phyloP scores from a whole-genome alignment of 2,329 filamentous ascomycete species.

The Arthroderma sp. region DNA sequence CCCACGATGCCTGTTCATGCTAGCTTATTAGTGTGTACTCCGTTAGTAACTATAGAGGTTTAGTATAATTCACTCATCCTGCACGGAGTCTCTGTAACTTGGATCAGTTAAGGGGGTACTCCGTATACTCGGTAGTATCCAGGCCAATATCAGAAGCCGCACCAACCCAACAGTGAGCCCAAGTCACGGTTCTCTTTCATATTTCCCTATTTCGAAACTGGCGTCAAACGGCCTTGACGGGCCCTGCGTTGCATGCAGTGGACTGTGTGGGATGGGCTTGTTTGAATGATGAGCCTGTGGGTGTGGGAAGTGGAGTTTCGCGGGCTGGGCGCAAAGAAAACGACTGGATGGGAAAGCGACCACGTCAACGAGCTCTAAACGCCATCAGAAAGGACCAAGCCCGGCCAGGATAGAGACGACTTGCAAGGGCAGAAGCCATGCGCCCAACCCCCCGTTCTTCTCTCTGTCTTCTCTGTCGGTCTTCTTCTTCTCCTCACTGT shows the following conservation, averaged over 20 bases:
- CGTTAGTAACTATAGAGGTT: background rate
- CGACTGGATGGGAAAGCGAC: conserved; percentile 17
- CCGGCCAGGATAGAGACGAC: background rate
- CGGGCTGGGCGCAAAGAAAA: conserved; percentile 4
- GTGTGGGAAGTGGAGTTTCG: conserved; percentile 1
- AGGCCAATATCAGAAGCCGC: no score
- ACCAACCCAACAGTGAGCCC: no score
- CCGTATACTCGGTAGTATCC: no score
- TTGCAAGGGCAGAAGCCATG: no score
- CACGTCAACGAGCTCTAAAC: conserved; percentile 14
- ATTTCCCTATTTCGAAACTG: background rate
- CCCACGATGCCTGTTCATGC: conserved; percentile 4
- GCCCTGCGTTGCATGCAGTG: background rate
- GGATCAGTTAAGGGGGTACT: no score
- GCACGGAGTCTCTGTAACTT: no score
- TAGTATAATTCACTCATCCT: no score
- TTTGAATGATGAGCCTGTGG: no score
- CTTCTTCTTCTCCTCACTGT: no score
- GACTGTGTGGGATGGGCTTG: no score
- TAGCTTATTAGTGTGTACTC: background rate
- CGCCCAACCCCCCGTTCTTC: background rate
- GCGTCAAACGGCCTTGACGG: background rate
- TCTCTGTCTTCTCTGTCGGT: background rate
- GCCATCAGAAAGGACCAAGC: conserved; percentile 8
- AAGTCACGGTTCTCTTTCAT: background rate